Evolutionary conservation across 805 yeast genomes (phyloP), one percentile per base, ranked within the genome.

Genomic region (Ogataea kodamae): DNA sequence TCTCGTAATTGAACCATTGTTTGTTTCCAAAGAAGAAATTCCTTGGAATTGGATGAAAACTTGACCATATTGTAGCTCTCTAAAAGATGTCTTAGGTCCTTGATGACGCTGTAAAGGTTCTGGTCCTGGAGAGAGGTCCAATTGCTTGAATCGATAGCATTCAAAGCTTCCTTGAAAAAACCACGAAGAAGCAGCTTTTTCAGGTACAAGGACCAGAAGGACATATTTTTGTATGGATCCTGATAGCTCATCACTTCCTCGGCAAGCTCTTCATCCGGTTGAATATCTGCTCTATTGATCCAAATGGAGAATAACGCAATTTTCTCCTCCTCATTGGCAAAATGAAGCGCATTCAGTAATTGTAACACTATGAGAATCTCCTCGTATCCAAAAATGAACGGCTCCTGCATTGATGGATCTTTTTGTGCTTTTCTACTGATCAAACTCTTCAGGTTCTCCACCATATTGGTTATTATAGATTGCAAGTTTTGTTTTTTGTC

Each of bases 221-320:
- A 60, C 3, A 72, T 65, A 45, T 68, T 77, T 35, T 51, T 49
- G 51, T 65, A 73, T 6, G 77, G 78, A 19, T 46, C 35, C 1
- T 66, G 71, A 13, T 57, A 59, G 19, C 52, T 50, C 47, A 69
- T 57, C 7, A 71, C 70, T 26, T 56, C 64, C 33, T 74, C 70
- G 4, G 72, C 63, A 19, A 72, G 55, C 17, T 68, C 73, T 12
- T 64, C 64, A 38, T 70, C 75, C 1, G 89, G 89, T 45, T 74
- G 73, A 5, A 80, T 77, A 51, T 81, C 85, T 18, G 80, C 77
- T 36, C 75, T 67, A 50, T 83, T 83, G 16, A 80, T 64, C 92
- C 92, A 83, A 29, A 65, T 68, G 10, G 69, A 56, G 21, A 78
- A 55, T 23, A 66, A 50, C 29, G 64, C 62, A 18, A 78, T 68